Percentiles rank a stretch among this genome's conserved stretches.
These are phyloP conservation scores for Metroxylon sagu DNA, from an alignment of 176 grass and related monocot genomes.

Conservation along the genomic window DNA sequence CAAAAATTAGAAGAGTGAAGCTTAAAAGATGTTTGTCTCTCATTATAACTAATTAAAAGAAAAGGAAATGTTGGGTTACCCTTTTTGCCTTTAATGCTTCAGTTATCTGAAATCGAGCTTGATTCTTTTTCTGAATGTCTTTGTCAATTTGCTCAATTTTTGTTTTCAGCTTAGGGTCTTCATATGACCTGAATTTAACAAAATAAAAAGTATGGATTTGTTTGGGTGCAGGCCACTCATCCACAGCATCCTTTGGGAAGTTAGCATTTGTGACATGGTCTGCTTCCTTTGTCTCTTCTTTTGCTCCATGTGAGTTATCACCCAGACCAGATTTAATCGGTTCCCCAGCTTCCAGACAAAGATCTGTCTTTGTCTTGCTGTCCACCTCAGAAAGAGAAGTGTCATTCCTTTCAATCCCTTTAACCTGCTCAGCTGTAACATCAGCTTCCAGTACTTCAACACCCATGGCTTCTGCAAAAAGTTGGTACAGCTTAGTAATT, in stretches of 20 bases:
- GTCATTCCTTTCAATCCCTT: slow-evolving; percentile 47
- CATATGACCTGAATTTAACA: slow-evolving; percentile 51
- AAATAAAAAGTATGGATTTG: slow-evolving; percentile 64
- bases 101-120: slow-evolving; percentile 43
- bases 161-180: slow-evolving; percentile 75
- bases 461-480: slow-evolving; percentile 41
- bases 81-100: slow-evolving; percentile 65
- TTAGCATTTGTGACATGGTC: slow-evolving; percentile 30
- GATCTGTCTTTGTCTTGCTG: slow-evolving; percentile 42
- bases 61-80: slow-evolving; percentile 29
- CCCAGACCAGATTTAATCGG: slow-evolving; percentile 42
- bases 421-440: slow-evolving; percentile 37
- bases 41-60: too few species aligned
- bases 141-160: slow-evolving; percentile 81
- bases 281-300: slow-evolving; percentile 22
- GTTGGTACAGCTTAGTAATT: too few species aligned
- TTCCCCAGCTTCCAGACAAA: slow-evolving; percentile 33
- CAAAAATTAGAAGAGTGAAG: too few species aligned
- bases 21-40: too few species aligned
- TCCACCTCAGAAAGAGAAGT: slow-evolving; percentile 54
- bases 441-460: slow-evolving; percentile 70
- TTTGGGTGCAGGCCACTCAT: slow-evolving; percentile 81
- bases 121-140: slow-evolving; percentile 70
- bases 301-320: slow-evolving; percentile 26
- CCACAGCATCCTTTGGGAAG: slow-evolving; percentile 52